A percentile compares a stretch with the other conserved stretches of the same genome.
Evolutionary conservation across 331 rosid genomes (phyloP).

Genomic region (Quercus lobata): DNA sequence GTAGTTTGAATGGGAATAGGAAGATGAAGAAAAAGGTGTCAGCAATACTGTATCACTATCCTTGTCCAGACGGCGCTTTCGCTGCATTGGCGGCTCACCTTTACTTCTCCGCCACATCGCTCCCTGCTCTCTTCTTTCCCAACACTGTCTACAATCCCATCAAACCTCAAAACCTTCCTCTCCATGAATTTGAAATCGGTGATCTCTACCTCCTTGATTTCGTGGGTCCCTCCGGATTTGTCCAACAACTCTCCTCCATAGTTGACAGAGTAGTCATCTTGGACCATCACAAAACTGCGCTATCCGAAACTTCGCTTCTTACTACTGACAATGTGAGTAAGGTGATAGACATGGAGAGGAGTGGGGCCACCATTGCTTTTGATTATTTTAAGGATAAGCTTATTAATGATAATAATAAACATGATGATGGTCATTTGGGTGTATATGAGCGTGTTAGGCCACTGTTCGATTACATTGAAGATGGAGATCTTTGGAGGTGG

Average conservation of each 20-base stretch:
- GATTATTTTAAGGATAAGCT: constrained; percentile 74
- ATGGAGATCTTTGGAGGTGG: constrained; percentile 95
- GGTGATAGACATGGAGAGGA: constrained; percentile 64
- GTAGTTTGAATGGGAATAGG: no score
- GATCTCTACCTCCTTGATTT: constrained; percentile 83
- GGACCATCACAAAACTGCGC: constrained; percentile 93
- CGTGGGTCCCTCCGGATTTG: constrained; percentile 71
- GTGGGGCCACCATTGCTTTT: constrained; percentile 94
- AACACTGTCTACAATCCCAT: constrained; percentile 72
- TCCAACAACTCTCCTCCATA: constrained; percentile 45
- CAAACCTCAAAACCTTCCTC: constrained; percentile 57
- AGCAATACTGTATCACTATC: constrained; percentile 83
- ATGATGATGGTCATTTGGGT: neutral
- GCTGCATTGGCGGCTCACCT: constrained; percentile 95
- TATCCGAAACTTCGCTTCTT: constrained; percentile 20
- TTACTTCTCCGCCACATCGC: constrained; percentile 59
- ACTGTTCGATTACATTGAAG: constrained; percentile 74
- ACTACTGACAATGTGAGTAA: constrained; percentile 34
- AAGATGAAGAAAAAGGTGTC: neutral
- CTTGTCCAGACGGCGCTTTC: constrained; percentile 87
- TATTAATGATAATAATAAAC: neutral
- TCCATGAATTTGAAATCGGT: constrained; percentile 35
- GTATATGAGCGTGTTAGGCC: constrained; percentile 45
- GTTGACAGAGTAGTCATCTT: constrained; percentile 66
- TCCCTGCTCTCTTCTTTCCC: constrained; percentile 61